Base-by-base conservation (phyloP, 1,139 yeast genomes). In the Taphrina communis region DNA sequence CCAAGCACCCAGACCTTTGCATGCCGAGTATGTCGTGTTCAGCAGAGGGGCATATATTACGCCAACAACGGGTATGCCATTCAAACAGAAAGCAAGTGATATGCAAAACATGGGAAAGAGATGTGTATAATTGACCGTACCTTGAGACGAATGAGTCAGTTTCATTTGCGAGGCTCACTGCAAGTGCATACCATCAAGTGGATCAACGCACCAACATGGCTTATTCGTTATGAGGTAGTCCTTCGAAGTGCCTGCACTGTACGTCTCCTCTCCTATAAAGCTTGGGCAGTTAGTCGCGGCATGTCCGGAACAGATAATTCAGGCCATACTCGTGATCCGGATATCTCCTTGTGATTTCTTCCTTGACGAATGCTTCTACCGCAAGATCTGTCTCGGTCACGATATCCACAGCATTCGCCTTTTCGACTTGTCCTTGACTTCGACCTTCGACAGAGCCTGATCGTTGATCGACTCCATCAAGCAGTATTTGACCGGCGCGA, bases 41-140 rank as follows among this genome's bases (percentile, higher is more conserved):
- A 83, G 73, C 71, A 83, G 84, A 2, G 88, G 88, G 74, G 85
- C 84, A 74, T 82, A 85, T 38, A 85, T 82, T 35, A 85, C 88
- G 46, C 88, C 88, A n/a, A 85, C 87, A 1, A 80, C 84, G 2
- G 88, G 86, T 68, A 75, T 76, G 71, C 80, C 79, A 72, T 80
- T 75, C 14, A 84, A 73, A 0, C 87, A 81, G 70, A 85, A 81
- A 0, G 88, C 88, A 31, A 85, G 74, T 0, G 88, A 85, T 46
- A 85, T 85, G 76, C 88, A 85, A 53, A 85, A 82, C 72, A 82
- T 83, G 12, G 88, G 88, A 77, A 84, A 85, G 71, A 80, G 81
- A 73, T 85, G 88, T 61, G 85, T 83, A 75, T 85, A 85, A 75
- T 85, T 84, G n/a, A 87, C 85, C 0, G 88, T 85, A 9, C 88